Evolutionary conservation across 129 eudicot genomes (phyloP), one percentile per base, ranked within the genome.

Genomic region (Arctium lappa): DNA sequence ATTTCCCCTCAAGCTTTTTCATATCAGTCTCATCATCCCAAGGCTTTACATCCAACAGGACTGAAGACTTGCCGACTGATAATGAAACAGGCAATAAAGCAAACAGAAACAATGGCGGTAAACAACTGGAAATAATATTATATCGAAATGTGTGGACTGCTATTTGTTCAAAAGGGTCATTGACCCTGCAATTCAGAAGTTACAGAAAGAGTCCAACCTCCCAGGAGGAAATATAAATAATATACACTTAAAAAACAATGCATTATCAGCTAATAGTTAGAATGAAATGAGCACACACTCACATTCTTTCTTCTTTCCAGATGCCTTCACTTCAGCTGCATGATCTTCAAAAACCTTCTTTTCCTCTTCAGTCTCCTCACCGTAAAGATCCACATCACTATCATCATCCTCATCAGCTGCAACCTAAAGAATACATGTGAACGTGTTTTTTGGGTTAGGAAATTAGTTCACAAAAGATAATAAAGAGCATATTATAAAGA

Each of bases 11-110:
- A 13, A 95, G 98, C 89, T 91, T 89, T 71, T 82, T 76, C 98
- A 95, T 95, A 84, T 95, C 98, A 6, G 98, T 92, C 78, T 95
- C 98, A 73, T 92, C 98, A 83, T 95, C 98, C 98, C 98, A 94
- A 77, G 98, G 98, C 81, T 94, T 93, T 4, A 93, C 87, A 84
- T 93, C 98, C 90, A 93, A 56, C 76, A 93, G 69, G 32, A 93
- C 92, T 0, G 98, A 95, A 32, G 98, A 93, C 78, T 93, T 93
- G 7, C 98, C 98, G 72, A 90, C 98, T 93, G 87, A 81, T 68
- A 48, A 50, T 22, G 16, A 36, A 16, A 73, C 30, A 22, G 27
- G 27, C 27, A 22, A 22, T 22, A 22, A 22, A 22, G 27, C 27
- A 22, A 22, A 22, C 27, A 22, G 27, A 22, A 22, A 22, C 27